Percentiles rank a stretch among this genome's conserved stretches.
Conservation (phyloP, 495 filamentous ascomycete genomes). For the Mycothermus thermophilus region DNA sequence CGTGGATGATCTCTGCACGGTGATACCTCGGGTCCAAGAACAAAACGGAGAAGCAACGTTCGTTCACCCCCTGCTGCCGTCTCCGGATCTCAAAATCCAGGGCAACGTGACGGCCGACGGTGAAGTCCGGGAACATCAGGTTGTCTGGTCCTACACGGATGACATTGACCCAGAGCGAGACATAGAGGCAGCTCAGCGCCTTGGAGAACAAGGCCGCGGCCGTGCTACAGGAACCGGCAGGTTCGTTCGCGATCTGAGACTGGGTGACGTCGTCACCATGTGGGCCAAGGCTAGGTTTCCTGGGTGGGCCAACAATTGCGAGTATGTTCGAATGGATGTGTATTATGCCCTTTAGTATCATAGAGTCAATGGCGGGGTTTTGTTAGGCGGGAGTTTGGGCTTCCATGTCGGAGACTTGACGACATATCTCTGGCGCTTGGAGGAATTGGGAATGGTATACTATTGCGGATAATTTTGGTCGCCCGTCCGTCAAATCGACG, state of each 20-base stretch:
- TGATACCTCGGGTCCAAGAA: slow-evolving; percentile 6
- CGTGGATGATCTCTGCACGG: slow-evolving; percentile 8
- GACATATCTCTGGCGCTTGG: too few species aligned
- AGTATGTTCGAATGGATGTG: slow-evolving; percentile 43
- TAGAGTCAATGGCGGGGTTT: too few species aligned
- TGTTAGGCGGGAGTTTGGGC: too few species aligned
- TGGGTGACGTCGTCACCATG: slow-evolving; percentile 53
- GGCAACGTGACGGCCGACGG: slow-evolving; percentile 31
- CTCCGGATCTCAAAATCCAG: slow-evolving; percentile 34
- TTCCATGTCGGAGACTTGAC: too few species aligned
- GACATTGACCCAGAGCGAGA: slow-evolving; percentile 34
- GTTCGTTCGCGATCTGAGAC: slow-evolving; percentile 40
- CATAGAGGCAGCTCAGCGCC: slow-evolving; percentile 19
- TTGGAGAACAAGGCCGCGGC: slow-evolving; percentile 36
- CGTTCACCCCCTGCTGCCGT: slow-evolving; percentile 29
- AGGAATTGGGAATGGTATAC: too few species aligned
- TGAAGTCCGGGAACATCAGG: slow-evolving; percentile 25
- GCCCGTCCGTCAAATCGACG: too few species aligned
- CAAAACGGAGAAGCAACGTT: slow-evolving; percentile 5
- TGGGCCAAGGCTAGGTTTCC: slow-evolving; percentile 51
- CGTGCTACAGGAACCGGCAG: slow-evolving; percentile 39
- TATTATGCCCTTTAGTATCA: slow-evolving; percentile 53
- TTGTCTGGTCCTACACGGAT: slow-evolving; percentile 45
- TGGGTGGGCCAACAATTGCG: slow-evolving; percentile 46
- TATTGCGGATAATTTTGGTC: too few species aligned